Evolutionary conservation across 2,329 filamentous ascomycete genomes (phyloP).

Genomic region (Penicillium sp.): DNA sequence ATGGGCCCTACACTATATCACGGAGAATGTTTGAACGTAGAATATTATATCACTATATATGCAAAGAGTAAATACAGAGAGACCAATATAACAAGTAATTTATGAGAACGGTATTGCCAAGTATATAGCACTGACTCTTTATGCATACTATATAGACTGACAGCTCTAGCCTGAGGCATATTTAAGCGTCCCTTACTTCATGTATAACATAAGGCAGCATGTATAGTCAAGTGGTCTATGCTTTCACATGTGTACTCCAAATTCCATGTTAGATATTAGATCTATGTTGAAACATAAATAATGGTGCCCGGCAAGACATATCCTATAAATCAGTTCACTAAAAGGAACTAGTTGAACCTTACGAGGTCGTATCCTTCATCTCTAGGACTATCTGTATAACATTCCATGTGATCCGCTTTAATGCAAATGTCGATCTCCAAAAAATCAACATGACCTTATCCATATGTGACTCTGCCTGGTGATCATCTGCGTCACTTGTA

Average conservation of each 20-base stretch:
- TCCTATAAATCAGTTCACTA: background rate
- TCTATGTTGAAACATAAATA: background rate
- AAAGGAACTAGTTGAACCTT: background rate
- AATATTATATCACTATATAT: too few species aligned
- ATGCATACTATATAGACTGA: background rate
- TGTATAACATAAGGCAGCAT: background rate
- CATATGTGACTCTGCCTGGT: constrained; percentile 12
- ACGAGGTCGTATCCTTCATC: too few species aligned
- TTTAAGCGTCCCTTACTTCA: background rate
- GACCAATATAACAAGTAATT: too few species aligned
- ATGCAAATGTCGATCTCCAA: background rate
- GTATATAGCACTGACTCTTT: background rate
- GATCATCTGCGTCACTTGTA: constrained; percentile 23
- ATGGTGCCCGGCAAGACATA: background rate
- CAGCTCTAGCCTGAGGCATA: background rate
- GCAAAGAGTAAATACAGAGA: too few species aligned
- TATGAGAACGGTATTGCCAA: background rate
- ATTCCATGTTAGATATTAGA: background rate
- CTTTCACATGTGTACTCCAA: background rate
- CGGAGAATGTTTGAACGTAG: too few species aligned
- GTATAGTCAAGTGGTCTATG: background rate
- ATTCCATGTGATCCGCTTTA: background rate
- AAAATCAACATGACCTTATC: background rate
- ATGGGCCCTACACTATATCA: too few species aligned
- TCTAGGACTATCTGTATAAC: too few species aligned